Conservation (phyloP, 2,329 filamentous ascomycete genomes). For the Colletotrichum sp. region DNA sequence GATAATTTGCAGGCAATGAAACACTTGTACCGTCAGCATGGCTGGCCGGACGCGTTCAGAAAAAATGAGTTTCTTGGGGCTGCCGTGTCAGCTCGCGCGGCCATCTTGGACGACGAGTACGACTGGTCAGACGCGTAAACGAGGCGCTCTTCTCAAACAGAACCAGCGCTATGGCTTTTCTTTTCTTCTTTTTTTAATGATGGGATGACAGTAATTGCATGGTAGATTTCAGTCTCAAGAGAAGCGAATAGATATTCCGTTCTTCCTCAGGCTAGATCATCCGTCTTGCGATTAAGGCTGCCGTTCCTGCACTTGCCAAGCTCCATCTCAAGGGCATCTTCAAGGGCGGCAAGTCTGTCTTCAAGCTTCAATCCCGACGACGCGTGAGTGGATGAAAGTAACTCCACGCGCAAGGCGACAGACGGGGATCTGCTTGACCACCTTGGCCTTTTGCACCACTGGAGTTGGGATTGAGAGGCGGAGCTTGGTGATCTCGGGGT, state of each 20-base stretch:
- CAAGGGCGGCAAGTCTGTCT: neutral
- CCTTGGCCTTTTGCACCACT: neutral
- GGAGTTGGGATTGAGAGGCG: neutral
- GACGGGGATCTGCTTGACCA: neutral
- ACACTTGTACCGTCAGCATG: neutral
- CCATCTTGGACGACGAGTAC: neutral
- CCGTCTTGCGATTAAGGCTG: slow-evolving; percentile 22
- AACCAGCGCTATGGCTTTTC: neutral
- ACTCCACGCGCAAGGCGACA: neutral
- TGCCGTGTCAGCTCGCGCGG: neutral
- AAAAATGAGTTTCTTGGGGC: slow-evolving; percentile 1
- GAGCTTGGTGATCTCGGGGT: neutral
- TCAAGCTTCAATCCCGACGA: neutral
- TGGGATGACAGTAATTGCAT: neutral
- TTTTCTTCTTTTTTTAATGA: too few species aligned
- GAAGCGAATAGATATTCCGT: neutral
- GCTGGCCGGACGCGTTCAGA: neutral
- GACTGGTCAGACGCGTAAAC: neutral
- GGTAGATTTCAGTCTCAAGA: neutral
- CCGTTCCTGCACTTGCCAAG: slow-evolving; percentile 32
- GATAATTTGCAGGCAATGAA: neutral
- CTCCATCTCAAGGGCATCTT: neutral
- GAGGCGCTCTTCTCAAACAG: neutral
- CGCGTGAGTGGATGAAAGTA: neutral
- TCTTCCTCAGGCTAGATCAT: slow-evolving; percentile 12